Evolutionary conservation across 2,329 filamentous ascomycete species (phyloP), one percentile per base, ranked within the genome.

Genomic region (Sarocladium strictum): DNA sequence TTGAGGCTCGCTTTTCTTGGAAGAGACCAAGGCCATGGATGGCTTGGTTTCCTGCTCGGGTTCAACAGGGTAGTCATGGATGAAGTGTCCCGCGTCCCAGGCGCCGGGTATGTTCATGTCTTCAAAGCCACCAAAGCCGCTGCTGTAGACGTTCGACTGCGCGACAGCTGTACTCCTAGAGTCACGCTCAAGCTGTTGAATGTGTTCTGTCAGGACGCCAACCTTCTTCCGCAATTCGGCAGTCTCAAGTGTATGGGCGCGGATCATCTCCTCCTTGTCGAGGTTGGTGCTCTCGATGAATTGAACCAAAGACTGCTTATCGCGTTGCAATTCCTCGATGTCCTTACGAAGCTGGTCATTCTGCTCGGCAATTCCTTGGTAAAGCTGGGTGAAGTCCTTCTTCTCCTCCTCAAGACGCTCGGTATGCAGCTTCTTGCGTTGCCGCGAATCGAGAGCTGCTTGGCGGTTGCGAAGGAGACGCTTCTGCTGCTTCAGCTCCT

Each of bases 401-500:
- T 97, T 97, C 76, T 97, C 93, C 70, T 94, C 88, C 71, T 97
- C 94, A 45, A 97, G 83, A 63, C 94, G 86, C 75, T 97, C 94
- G 32, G 94, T 97, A 75, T 97, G 93, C 74, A 90, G 88, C 83
- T 97, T 97, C 81, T 97, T 99, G 64, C 94, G 86, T 72, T 97
- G 93, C 61, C 94, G 85, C 43, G 94, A 97, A 74, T 97, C 93
- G 64, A 99, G 87, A 61, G 94, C 94, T 72, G 94, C 94, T 76
- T 97, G 93, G 65, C 94, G 85, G 74, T 99, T 99, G 66, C 94
- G 84, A 59, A 99, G 78, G 58, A 99, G 78, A 58, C 94, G 86
- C 79, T 97, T 97, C 72, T 97, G 94, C 70, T 96, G 91, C 82
- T 99, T 99, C 65, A 99, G 80, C 75, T 97, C 92, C 79, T 96